phyloP scores from a whole-genome alignment of 2,329 filamentous ascomycete species.

The Myotisia sp. region DNA sequence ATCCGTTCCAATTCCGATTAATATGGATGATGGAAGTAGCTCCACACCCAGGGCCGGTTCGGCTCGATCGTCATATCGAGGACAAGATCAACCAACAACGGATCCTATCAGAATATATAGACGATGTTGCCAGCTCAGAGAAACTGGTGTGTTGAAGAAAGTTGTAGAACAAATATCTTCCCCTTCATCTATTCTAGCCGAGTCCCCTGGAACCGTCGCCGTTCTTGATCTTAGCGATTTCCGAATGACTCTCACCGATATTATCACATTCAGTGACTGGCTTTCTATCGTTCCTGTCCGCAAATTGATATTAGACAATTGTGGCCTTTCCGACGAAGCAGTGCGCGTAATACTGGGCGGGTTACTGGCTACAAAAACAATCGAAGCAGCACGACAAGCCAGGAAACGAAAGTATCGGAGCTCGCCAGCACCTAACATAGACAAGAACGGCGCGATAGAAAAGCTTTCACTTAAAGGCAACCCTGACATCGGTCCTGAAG shows the following conservation, averaged over 20 bases:
- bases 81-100: constrained; percentile 60
- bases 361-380: constrained; percentile 62
- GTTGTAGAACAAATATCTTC: constrained; percentile 77
- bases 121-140: constrained; percentile 82
- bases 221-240: constrained; percentile 76
- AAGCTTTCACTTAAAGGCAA: constrained; percentile 84
- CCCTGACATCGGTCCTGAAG: constrained; percentile 63
- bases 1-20: constrained; percentile 68
- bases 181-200: constrained; percentile 48
- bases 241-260: constrained; percentile 65
- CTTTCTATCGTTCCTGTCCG: constrained; percentile 83
- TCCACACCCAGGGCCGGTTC: constrained; percentile 32
- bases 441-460: constrained; percentile 57
- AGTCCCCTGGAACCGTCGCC: constrained; percentile 59
- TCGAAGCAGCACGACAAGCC: constrained; percentile 42
- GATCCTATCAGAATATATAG: constrained; percentile 88
- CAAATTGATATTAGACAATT: constrained; percentile 74
- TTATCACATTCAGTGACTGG: constrained; percentile 82
- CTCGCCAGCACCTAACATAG: constrained; percentile 26
- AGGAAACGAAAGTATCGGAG: constrained; percentile 13
- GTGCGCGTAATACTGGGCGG: constrained; percentile 76
- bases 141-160: constrained; percentile 81
- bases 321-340: constrained; percentile 73
- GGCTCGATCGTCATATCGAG: constrained; percentile 20
- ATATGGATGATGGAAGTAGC: constrained; percentile 49